Percentiles rank a stretch among this genome's conserved stretches.
These are phyloP conservation scores for Xylariaceae sp. DNA, from an alignment of 2,329 filamentous ascomycete species.

Conservation along the genomic window DNA sequence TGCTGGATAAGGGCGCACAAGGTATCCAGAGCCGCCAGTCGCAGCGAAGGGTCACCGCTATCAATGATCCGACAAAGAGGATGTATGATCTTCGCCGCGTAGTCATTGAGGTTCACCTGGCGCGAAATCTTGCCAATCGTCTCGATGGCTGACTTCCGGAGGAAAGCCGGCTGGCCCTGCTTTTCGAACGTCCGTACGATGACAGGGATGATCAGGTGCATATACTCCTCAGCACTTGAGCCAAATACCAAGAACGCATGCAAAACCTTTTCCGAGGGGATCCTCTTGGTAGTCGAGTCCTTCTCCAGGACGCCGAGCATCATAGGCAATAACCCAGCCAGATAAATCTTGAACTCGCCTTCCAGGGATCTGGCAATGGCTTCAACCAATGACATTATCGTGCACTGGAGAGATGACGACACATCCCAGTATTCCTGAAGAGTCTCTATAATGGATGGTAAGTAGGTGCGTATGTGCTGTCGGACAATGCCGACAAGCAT, in stretches of 20 bases:
- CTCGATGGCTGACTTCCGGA: constrained; percentile 86
- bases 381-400: constrained; percentile 86
- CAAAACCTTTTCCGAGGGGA: constrained; percentile 80
- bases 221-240: constrained; percentile 93
- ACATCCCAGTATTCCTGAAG: constrained; percentile 87
- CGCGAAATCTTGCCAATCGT: constrained; percentile 89
- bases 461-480: constrained; percentile 88
- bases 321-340: constrained; percentile 79
- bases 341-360: constrained; percentile 94
- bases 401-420: constrained; percentile 74
- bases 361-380: constrained; percentile 89
- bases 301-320: constrained; percentile 94
- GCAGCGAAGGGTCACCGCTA: constrained; percentile 62
- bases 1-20: constrained; percentile 94
- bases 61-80: constrained; percentile 78
- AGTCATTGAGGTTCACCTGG: constrained; percentile 95
- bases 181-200: constrained; percentile 94
- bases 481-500: constrained; percentile 90
- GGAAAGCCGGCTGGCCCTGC: constrained; percentile 66
- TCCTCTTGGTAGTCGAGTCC: constrained; percentile 66
- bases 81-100: constrained; percentile 92
- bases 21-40: constrained; percentile 82
- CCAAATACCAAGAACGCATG: constrained; percentile 96
- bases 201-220: constrained; percentile 96
- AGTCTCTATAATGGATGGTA: constrained; percentile 78